Base-by-base conservation (phyloP, 495 filamentous ascomycete species). In the Talaromyces stipitatus region DNA sequence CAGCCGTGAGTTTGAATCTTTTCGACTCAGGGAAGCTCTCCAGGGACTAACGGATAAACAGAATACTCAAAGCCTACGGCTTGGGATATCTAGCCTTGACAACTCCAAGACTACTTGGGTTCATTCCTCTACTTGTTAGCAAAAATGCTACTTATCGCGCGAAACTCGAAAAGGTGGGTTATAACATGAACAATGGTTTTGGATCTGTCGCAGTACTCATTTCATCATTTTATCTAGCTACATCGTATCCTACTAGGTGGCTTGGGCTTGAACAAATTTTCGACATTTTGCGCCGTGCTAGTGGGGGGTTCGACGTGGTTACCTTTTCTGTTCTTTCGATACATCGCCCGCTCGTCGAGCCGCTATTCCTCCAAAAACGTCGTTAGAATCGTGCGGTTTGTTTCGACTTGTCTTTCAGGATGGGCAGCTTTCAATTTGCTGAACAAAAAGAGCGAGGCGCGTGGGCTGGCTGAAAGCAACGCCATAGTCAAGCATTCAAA, bases 251-350 rank as follows among this genome's bases (percentile, higher is more conserved):
- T 82, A 26, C 66, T 64, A 33, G 62, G 64, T 54, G 62, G 75
- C 50, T 50, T 78, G 23, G 71, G 71, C 22, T 45, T 72, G 20
- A 67, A 76, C 62, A 70, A 86, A 36, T 94, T 96, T 64, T 89
- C 92, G 28, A 83, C 89, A 5, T 94, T 91, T 66, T 95, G 91
- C 70, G 92, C 82, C 10, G 70, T 77, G 14, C 70, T 94, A 16
- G 80, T 92, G 46, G 90, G 89, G 32, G 87, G 89, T 27, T 89
- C 85, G 58, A 89, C 87, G 14, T 61, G 91, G 47, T 70, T 94
- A n/a, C 84, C 80, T 58, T 38, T 69, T 8, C 28, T 72, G 30
- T 60, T 71, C 48, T 66, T 72, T 56, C 66, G 60, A 28, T 53
- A 78, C 60, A 47, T 60, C 51, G 59, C 46, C 57, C 60, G 18